Percentiles rank a stretch among this genome's conserved stretches.
phyloP scores from a whole-genome alignment of 2,329 filamentous ascomycete species.

The Bipolaris zeicola region DNA sequence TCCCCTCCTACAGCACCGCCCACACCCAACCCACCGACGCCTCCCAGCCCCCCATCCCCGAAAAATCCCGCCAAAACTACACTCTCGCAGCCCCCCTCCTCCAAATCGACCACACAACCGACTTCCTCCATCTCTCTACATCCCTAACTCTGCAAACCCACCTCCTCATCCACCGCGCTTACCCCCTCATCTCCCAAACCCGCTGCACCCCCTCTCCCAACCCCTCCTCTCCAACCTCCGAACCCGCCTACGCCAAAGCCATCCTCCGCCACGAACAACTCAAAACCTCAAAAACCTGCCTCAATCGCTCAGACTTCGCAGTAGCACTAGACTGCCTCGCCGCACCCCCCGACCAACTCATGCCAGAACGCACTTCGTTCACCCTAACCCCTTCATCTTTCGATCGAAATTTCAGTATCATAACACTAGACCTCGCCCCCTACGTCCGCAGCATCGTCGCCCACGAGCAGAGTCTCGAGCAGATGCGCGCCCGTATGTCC shows the following conservation, averaged over 20 bases:
- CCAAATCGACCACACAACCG: constrained; percentile 55
- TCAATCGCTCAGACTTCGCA: constrained; percentile 51
- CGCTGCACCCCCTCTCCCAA: background rate
- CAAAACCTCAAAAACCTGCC: constrained; percentile 18
- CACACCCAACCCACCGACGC: constrained; percentile 63
- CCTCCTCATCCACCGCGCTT: constrained; percentile 25
- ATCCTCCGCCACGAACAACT: constrained; percentile 40
- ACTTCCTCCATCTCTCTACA: constrained; percentile 52
- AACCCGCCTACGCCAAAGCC: constrained; percentile 27
- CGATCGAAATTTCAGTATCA: constrained; percentile 69
- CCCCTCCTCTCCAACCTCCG: constrained; percentile 9
- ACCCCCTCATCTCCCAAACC: constrained; percentile 4
- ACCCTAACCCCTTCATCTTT: constrained; percentile 74
- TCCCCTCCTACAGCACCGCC: constrained; percentile 46
- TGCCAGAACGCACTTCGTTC: constrained; percentile 37
- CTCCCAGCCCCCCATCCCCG: constrained; percentile 63
- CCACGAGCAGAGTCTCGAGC: constrained; percentile 73
- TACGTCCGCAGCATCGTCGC: constrained; percentile 86
- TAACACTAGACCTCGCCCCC: constrained; percentile 81
- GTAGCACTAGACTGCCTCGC: constrained; percentile 60
- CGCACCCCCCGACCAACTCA: constrained; percentile 36
- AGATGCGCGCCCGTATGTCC: constrained; percentile 65
- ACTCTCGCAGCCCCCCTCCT: constrained; percentile 60
- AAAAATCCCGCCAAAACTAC: constrained; percentile 61
- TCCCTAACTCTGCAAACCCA: constrained; percentile 39